Evolutionary conservation across 2,329 filamentous ascomycete genomes (phyloP), one percentile per base, ranked within the genome.

Genomic region (Diaporthe vexans): DNA sequence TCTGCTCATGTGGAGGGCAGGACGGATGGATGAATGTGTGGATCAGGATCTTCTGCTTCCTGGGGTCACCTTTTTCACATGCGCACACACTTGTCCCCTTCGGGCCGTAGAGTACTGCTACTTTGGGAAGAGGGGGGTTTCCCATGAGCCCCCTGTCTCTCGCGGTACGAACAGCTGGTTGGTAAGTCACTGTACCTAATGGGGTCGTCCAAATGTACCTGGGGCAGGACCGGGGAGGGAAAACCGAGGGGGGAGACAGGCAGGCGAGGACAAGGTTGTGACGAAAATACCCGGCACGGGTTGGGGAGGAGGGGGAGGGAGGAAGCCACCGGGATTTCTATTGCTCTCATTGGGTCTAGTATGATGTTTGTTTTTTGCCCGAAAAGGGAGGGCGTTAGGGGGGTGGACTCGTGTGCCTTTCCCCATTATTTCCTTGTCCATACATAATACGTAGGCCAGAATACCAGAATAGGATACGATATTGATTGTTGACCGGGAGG

Each of bases 101-200:
- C 75, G 72, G 81, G 82, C 77, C 71, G 78, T 81, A 78, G n/a
- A 78, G 78, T 81, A 82, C 81, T 84, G 78, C 82, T 80, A 77
- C 70, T 82, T 83, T 80, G 72, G 81, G 80, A 79, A 80, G 77
- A 77, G 78, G 48, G 77, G 68, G 74, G 35, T 57, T 35, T 40
- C 52, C n/a, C 54, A 24, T 15, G 17, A 43, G 29, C 11, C 56
- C 40, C 56, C 58, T 35, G 57, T 24, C 51, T 40, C 58, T 15
- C 26, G 17, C 17, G 58, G 58, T 24, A 63, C 24, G 37, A n/a
- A 4, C 15, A 4, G 33, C 3, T 17, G 24, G 58, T 26, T 40
- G 15, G 58, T 10, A 67, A 33, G 69, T 43, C 52, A 57, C 26
- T 70, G 26, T 51, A 58, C 56, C n/a, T n/a, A 26, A 29, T 24